A percentile compares a stretch with the other conserved stretches of the same genome.
phyloP scores from a whole-genome alignment of 164 flowering plant species.

The Annona cherimola region DNA sequence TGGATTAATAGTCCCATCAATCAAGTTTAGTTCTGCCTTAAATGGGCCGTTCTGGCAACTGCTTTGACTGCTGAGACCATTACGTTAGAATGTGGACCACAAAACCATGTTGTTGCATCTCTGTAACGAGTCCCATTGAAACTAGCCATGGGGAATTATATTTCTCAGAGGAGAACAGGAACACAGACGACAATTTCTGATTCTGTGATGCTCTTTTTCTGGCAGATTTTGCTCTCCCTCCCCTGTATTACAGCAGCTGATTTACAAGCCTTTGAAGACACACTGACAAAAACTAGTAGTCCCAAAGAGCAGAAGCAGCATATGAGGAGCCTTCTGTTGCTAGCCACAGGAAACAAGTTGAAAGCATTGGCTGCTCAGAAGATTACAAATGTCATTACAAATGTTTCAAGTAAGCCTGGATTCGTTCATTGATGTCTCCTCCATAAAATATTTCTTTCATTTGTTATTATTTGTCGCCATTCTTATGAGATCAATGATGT shows the following conservation, averaged over 20 bases:
- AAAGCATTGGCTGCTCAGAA: constrained; percentile 90
- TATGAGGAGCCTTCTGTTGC: constrained; percentile 74
- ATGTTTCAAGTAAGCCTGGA: constrained; percentile 61
- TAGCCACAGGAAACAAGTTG: constrained; percentile 80
- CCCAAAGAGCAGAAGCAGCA: constrained; percentile 92
- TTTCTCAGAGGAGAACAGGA: background rate
- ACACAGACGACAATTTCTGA: background rate
- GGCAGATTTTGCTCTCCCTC: constrained; percentile 79
- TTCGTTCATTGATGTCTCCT: too few relatives aligned
- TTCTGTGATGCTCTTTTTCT: constrained; percentile 9
- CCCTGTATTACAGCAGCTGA: constrained; percentile 64
- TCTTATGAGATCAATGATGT: too few relatives aligned
- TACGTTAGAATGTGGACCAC: background rate
- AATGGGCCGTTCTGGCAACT: background rate
- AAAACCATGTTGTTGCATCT: background rate
- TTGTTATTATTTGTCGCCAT: too few relatives aligned
- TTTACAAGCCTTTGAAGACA: constrained; percentile 81
- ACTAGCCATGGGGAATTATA: background rate
- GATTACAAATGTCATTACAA: constrained; percentile 73
- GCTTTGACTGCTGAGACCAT: background rate
- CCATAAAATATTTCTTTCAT: too few relatives aligned
- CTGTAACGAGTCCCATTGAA: background rate
- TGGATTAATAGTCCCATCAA: background rate
- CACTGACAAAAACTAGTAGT: constrained; percentile 74
- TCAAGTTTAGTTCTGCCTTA: background rate